Evolutionary conservation across 2,329 filamentous ascomycete genomes (phyloP).

Genomic region (Sclerotinia subarctica): DNA sequence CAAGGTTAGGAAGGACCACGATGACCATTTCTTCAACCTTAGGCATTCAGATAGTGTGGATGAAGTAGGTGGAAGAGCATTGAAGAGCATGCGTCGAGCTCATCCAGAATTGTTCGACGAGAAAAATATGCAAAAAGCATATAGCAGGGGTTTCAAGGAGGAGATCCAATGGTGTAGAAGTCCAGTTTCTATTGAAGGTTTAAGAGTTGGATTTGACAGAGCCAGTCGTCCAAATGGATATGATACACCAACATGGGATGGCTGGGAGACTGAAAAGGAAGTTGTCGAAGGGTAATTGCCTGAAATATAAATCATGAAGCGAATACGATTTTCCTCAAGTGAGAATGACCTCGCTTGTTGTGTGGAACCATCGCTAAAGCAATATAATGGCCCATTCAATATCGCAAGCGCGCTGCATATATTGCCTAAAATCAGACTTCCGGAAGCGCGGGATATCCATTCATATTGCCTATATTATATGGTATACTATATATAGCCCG

Average conservation of each 20-base stretch:
- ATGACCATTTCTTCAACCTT: conserved; percentile 32
- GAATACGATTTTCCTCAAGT: not conserved
- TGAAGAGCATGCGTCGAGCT: conserved; percentile 34
- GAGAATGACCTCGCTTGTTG: not conserved
- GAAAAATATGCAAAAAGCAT: conserved; percentile 33
- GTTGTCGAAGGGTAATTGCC: conserved; percentile 28
- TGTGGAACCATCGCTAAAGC: conserved; percentile 9
- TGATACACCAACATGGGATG: conserved; percentile 47
- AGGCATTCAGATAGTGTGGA: conserved; percentile 38
- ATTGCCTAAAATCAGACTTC: conserved; percentile 14
- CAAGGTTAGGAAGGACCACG: conserved; percentile 32
- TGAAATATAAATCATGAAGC: not conserved
- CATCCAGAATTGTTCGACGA: conserved; percentile 38
- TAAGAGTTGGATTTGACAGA: conserved; percentile 35
- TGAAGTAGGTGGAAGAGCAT: conserved; percentile 34
- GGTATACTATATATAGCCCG: not conserved
- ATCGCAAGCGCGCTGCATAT: conserved; percentile 17
- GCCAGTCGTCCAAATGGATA: conserved; percentile 49
- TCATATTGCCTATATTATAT: conserved; percentile 16
- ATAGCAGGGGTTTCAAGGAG: conserved; percentile 31
- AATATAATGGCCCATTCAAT: not conserved
- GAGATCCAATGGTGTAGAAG: conserved; percentile 37
- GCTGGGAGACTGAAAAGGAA: conserved; percentile 32
- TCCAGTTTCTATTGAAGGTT: conserved; percentile 34
- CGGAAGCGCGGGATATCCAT: conserved; percentile 16